Percentiles rank a stretch among this genome's conserved stretches.
phyloP scores from a whole-genome alignment of 2,329 filamentous ascomycete genomes.

The Thelonectria blattea region DNA sequence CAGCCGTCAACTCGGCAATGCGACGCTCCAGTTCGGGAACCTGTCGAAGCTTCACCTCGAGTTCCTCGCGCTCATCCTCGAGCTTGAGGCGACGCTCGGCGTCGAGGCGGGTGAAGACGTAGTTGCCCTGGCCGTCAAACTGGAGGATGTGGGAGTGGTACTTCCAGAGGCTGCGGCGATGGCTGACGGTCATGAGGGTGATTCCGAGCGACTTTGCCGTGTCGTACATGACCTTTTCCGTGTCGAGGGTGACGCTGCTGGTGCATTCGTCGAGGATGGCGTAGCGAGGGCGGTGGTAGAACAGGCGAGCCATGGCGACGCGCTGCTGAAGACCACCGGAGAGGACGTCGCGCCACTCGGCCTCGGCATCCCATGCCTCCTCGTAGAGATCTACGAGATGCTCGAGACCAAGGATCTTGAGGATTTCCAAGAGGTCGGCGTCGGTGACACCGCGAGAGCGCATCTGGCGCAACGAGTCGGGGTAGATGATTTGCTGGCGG shows the following conservation, averaged over 20 bases:
- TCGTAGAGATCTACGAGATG: constrained; percentile 79
- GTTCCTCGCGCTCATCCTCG: constrained; percentile 95
- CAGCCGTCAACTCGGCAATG: constrained; percentile 74
- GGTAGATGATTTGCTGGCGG: constrained; percentile 97
- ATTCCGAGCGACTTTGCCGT: constrained; percentile 90
- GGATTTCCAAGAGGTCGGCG: constrained; percentile 75
- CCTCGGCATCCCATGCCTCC: constrained; percentile 87
- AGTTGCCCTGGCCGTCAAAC: constrained; percentile 93
- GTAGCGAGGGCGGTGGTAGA: constrained; percentile 91
- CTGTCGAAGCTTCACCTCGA: constrained; percentile 83
- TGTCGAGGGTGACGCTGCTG: constrained; percentile 90
- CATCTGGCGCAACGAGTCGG: constrained; percentile 87
- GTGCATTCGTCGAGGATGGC: constrained; percentile 98
- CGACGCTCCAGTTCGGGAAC: constrained; percentile 88
- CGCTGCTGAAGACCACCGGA: constrained; percentile 94
- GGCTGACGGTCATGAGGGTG: constrained; percentile 95
- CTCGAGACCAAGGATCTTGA: constrained; percentile 82
- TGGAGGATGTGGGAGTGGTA: constrained; percentile 95
- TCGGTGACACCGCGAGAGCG: constrained; percentile 84
- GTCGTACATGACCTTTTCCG: constrained; percentile 96
- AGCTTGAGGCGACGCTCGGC: constrained; percentile 83
- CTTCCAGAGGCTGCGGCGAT: constrained; percentile 91
- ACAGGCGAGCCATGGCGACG: constrained; percentile 92
- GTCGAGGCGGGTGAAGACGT: constrained; percentile 87
- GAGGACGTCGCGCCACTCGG: constrained; percentile 94